Conservation (phyloP, 2,329 filamentous ascomycete species). For the Ascosphaera apis region DNA sequence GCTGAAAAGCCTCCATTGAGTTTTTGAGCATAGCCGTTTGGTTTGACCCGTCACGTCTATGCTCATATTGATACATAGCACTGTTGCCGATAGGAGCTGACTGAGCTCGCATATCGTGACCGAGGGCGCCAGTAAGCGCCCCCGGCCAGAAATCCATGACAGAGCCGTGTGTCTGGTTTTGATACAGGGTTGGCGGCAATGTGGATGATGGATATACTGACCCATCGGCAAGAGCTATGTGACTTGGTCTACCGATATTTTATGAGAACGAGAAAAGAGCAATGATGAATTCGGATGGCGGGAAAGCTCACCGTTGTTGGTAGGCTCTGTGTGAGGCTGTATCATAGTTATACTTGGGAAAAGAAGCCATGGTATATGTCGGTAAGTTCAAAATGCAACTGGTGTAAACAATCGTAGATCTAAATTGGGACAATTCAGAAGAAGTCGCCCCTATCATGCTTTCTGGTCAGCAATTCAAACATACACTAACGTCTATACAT, state of each 20-base stretch:
- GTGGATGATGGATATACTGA: not conserved
- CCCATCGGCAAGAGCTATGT: not conserved
- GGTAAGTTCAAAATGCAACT: too few species aligned
- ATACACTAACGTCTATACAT: too few species aligned
- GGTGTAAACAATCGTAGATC: too few species aligned
- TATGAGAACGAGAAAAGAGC: not conserved
- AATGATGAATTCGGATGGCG: not conserved
- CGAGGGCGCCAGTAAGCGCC: not conserved
- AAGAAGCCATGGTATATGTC: too few species aligned
- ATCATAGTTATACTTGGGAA: too few species aligned
- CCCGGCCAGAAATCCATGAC: not conserved
- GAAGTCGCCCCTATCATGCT: too few species aligned
- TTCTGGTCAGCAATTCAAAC: too few species aligned
- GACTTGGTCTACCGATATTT: not conserved
- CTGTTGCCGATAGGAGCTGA: not conserved
- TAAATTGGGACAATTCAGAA: too few species aligned
- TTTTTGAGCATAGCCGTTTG: conserved; percentile 74
- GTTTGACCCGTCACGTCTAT: not conserved
- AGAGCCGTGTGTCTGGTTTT: not conserved
- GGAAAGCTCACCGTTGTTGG: too few species aligned
- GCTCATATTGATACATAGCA: not conserved
- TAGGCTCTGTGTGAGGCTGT: too few species aligned
- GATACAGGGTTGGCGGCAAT: not conserved
- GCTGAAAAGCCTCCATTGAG: not conserved
- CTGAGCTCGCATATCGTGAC: not conserved